These are phyloP conservation scores for Reticulomyxa filosa DNA, from an alignment of 78 protist species.

Conservation along the genomic window DNA sequence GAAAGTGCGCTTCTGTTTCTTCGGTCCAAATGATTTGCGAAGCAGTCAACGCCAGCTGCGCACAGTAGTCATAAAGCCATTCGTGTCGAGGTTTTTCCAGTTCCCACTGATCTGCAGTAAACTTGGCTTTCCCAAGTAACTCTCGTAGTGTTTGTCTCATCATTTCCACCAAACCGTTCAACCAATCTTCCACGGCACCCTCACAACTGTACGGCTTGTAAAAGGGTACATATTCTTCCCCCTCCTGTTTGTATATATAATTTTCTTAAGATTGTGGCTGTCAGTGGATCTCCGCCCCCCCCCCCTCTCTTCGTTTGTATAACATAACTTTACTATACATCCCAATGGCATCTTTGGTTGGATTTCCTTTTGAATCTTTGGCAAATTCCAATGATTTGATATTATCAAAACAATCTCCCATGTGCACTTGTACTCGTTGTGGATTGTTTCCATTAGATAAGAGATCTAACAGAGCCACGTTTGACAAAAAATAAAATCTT, in stretches of 20 bases:
- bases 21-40: constrained; percentile 28
- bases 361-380: background rate
- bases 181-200: constrained; percentile 55
- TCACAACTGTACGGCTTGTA: constrained; percentile 3
- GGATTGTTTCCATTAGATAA: constrained; percentile 58
- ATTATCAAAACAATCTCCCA: constrained; percentile 41
- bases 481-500: constrained; percentile 67
- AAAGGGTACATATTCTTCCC: constrained; percentile 26
- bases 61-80: constrained; percentile 47
- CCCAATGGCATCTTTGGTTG: constrained; percentile 12
- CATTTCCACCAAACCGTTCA: constrained; percentile 11
- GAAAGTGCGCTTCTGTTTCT: constrained; percentile 36
- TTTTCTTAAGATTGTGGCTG: too few relatives aligned
- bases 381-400: background rate
- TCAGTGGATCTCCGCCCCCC: too few relatives aligned
- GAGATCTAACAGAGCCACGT: constrained; percentile 54
- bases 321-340: too few relatives aligned
- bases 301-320: too few relatives aligned
- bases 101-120: constrained; percentile 23
- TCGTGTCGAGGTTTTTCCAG: constrained; percentile 28
- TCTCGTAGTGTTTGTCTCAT: background rate
- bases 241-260: constrained; percentile 21
- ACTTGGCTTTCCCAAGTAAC: background rate
- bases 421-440: constrained; percentile 34
- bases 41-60: constrained; percentile 36